A percentile compares a stretch with the other conserved stretches of the same genome.
These are phyloP conservation scores for Pleurostoma richardsiae DNA, from an alignment of 2,329 filamentous ascomycete genomes.

Conservation along the genomic window DNA sequence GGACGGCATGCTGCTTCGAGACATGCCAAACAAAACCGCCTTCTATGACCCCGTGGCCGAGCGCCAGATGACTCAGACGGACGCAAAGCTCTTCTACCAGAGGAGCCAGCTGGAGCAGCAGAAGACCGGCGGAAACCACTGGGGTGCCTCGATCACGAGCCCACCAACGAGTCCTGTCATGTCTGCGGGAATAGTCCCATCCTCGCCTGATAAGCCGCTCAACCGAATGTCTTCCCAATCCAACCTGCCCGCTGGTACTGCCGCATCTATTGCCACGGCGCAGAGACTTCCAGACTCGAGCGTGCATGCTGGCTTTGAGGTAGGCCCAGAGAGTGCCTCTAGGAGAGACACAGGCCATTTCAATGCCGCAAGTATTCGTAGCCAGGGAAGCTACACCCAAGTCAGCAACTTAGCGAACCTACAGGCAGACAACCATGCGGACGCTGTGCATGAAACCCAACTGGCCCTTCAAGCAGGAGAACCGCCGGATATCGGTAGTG, in stretches of 20 bases:
- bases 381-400: constrained; percentile 8
- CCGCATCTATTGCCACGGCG: constrained; percentile 3
- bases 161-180: constrained; percentile 43
- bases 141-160: constrained; percentile 31
- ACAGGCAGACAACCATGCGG: constrained; percentile 9
- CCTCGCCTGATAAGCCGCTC: constrained; percentile 3
- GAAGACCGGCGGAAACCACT: constrained; percentile 28
- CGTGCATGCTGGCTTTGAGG: constrained; percentile 2
- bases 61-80: constrained; percentile 88
- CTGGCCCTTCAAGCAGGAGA: constrained; percentile 22
- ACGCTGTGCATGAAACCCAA: constrained; percentile 15
- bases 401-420: constrained; percentile 2
- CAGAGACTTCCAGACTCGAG: not conserved
- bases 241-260: not conserved
- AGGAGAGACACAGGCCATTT: constrained; percentile 9
- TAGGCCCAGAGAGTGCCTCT: constrained; percentile 7
- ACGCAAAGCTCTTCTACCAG: constrained; percentile 95
- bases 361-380: constrained; percentile 7
- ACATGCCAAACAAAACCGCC: constrained; percentile 66
- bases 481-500: constrained; percentile 58
- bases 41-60: constrained; percentile 93
- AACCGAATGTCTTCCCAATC: constrained; percentile 1
- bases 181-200: constrained; percentile 6
- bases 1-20: constrained; percentile 56
- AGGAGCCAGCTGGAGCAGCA: constrained; percentile 64